Conservation (phyloP, 768 basidiomycete genomes). For the Tephrocybe rancida region DNA sequence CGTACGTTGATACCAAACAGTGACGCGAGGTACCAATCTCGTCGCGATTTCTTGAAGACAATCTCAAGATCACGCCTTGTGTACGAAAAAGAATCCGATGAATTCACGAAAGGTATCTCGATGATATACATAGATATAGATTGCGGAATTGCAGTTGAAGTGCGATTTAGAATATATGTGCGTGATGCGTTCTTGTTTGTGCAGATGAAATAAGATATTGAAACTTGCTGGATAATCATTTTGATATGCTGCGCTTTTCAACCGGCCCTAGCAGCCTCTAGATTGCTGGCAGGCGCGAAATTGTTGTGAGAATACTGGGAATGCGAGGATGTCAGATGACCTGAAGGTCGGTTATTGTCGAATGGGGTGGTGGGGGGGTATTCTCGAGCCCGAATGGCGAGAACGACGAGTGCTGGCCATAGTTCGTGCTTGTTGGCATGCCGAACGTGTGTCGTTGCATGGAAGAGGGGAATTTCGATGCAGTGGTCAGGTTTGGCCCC, state of each 20-base stretch:
- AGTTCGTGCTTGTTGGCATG: slow-evolving; percentile 22
- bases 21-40: too few relatives aligned
- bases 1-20: too few relatives aligned
- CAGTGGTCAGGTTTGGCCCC: slow-evolving; percentile 33
- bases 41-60: too few relatives aligned
- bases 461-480: slow-evolving; percentile 33
- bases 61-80: too few relatives aligned
- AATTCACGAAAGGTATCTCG: slow-evolving; percentile 19
- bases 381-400: too few relatives aligned
- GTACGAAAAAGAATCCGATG: slow-evolving; percentile 14
- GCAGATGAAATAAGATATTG: too few relatives aligned
- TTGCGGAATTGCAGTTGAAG: too few relatives aligned
- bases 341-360: slow-evolving; percentile 39
- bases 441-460: slow-evolving; percentile 40
- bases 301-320: slow-evolving; percentile 35
- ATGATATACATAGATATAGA: too few relatives aligned
- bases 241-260: slow-evolving; percentile 28
- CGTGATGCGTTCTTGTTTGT: slow-evolving; percentile 25
- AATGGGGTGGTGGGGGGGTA: too few relatives aligned
- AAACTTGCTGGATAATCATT: slow-evolving; percentile 23
- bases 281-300: slow-evolving; percentile 34
- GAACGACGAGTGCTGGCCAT: slow-evolving; percentile 21
- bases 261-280: slow-evolving; percentile 51
- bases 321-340: slow-evolving; percentile 31
- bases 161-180: slow-evolving; percentile 26